Conservation (phyloP, 768 basidiomycete genomes). For the Lanmaoa rubissima region DNA sequence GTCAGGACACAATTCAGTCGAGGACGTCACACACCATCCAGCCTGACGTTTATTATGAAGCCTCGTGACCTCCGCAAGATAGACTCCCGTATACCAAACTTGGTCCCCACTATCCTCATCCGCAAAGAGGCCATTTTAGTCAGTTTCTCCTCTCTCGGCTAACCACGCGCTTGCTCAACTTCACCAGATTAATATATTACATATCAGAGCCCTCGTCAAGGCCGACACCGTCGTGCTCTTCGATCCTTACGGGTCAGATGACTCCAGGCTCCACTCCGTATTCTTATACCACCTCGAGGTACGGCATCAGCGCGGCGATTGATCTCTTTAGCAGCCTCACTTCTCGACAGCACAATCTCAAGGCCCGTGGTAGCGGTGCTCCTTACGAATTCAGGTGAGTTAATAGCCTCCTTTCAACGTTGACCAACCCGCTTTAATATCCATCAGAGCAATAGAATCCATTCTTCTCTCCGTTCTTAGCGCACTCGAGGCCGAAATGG, state of each 20-base stretch:
- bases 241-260: constrained; percentile 85
- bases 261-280: constrained; percentile 82
- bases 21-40: constrained; percentile 18
- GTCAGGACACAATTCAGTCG: constrained; percentile 12
- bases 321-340: constrained; percentile 7
- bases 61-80: constrained; percentile 96
- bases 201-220: constrained; percentile 93
- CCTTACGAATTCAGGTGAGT: constrained; percentile 87
- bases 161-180: constrained; percentile 11
- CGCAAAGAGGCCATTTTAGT: constrained; percentile 87
- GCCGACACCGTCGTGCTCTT: constrained; percentile 90
- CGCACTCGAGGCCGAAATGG: constrained; percentile 95
- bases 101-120: constrained; percentile 90
- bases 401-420: constrained; percentile 17
- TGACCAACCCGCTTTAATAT: constrained; percentile 14
- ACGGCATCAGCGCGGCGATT: constrained; percentile 18
- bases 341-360: constrained; percentile 71
- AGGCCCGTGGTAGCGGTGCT: constrained; percentile 60
- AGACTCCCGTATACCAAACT: constrained; percentile 90
- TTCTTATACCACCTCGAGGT: constrained; percentile 90
- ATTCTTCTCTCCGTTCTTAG: constrained; percentile 88
- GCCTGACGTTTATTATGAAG: constrained; percentile 41
- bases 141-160: constrained; percentile 27
- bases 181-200: constrained; percentile 82
- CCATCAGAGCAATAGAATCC: constrained; percentile 84